Evolutionary conservation across 2,329 filamentous ascomycete species (phyloP).

Genomic region (Exophiala sp.): DNA sequence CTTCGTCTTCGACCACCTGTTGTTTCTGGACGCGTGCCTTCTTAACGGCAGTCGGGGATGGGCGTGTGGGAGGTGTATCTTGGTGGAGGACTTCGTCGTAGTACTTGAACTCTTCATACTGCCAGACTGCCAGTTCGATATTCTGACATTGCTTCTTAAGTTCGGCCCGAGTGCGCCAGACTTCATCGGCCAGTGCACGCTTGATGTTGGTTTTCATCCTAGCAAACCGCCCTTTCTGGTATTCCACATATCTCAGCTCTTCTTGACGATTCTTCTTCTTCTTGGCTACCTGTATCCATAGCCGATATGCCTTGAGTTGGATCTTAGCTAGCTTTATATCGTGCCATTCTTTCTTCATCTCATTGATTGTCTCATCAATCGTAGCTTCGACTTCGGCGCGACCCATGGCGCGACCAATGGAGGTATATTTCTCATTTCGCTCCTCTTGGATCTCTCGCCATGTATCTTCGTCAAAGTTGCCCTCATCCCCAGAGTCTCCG

Average conservation of each 20-base stretch:
- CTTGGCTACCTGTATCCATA: slow-evolving; percentile 56
- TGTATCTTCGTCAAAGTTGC: slow-evolving; percentile 54
- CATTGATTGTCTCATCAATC: slow-evolving; percentile 51
- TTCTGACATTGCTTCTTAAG: slow-evolving; percentile 52
- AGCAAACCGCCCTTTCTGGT: slow-evolving; percentile 41
- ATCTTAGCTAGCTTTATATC: slow-evolving; percentile 52
- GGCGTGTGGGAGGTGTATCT: slow-evolving; percentile 32
- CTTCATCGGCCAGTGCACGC: slow-evolving; percentile 46
- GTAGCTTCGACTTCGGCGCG: slow-evolving; percentile 45
- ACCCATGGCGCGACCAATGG: slow-evolving; percentile 26
- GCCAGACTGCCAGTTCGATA: slow-evolving; percentile 60
- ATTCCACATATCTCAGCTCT: slow-evolving; percentile 44
- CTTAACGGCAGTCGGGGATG: slow-evolving; percentile 10
- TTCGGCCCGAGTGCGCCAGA: slow-evolving; percentile 50
- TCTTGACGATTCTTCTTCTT: slow-evolving; percentile 35
- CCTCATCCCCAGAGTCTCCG: slow-evolving; percentile 50
- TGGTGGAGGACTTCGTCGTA: slow-evolving; percentile 38
- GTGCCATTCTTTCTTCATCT: slow-evolving; percentile 53
- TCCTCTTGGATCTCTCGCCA: slow-evolving; percentile 59
- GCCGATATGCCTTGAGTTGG: slow-evolving; percentile 50
- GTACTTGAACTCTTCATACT: slow-evolving; percentile 46
- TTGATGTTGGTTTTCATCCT: slow-evolving; percentile 53
- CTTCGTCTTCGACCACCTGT: slow-evolving; percentile 35
- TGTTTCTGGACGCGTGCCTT: slow-evolving; percentile 1
- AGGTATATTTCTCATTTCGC: slow-evolving; percentile 35